Base-by-base conservation (phyloP, 352 stramenopile species). In the Aphanomyces euteiches region DNA sequence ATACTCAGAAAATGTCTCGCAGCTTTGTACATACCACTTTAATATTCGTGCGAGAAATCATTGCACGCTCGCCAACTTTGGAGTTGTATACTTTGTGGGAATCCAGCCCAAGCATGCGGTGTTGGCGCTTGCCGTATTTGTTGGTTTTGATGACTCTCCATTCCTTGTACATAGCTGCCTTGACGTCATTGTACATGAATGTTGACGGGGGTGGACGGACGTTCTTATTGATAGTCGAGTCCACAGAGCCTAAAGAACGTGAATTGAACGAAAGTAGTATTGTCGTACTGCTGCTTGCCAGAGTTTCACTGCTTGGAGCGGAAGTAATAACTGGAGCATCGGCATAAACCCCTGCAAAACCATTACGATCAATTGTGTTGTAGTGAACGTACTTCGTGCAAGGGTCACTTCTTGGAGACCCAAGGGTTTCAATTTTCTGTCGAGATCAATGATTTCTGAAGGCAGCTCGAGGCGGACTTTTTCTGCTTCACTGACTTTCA, bases 161-260 rank as follows among this genome's bases (percentile, higher is more conserved):
- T 72, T 96, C 88, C 73, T 96, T 94, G 76, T 93, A 96, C 85
- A 93, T 94, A 5, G 83, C 88, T 3, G 86, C 88, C 21, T 86
- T 95, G 60, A 95, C 86, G 74, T 95, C 88, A 76, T 95, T 95
- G 67, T 93, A 95, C 88, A 95, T 95, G 74, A 95, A 95, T 40
- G 87, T 95, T 68, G 93, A 85, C 1, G 87, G 87, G 38, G 84
- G 85, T 10, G 87, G 87, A 21, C 87, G 87, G 12, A 79, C 75
- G 39, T 86, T 84, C 40, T 79, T 86, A 63, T 92, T 81, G 56
- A 90, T 37, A 7, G 43, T 17, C 1, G 43, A 7, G 17, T 19
- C 28, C 19, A 17, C 28, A 37, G 54, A 21, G 7, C 43, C 54
- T 28, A 19, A 28, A 61, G 28, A 2, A 28, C 28, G 28, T 28